A percentile compares a stretch with the other conserved stretches of the same genome.
These are phyloP conservation scores for Pinus albicaulis DNA, from an alignment of 75 land plant species.

Conservation along the genomic window DNA sequence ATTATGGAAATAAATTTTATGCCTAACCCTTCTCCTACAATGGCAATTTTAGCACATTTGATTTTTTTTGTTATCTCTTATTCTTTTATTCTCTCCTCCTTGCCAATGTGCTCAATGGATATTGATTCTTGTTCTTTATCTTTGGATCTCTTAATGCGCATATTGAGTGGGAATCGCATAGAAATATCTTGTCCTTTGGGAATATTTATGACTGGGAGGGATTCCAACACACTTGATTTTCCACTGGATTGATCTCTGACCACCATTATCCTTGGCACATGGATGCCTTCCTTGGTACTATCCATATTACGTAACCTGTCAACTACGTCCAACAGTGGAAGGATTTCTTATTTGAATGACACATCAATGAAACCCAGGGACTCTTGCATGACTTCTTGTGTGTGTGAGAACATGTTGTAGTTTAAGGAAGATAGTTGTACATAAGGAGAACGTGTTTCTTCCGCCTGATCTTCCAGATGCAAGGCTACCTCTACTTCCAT, in stretches of 20 bases:
- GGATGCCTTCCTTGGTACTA: constrained; percentile 52
- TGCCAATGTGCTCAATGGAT: constrained; percentile 19
- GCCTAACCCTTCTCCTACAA: constrained; percentile 39
- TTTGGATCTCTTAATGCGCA: constrained; percentile 39
- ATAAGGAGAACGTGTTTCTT: no score
- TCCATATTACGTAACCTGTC: constrained; percentile 46
- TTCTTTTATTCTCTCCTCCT: constrained; percentile 13
- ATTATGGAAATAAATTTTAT: constrained; percentile 39
- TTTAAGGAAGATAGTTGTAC: no score
- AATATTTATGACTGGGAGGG: constrained; percentile 45
- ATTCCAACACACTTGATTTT: constrained; percentile 72
- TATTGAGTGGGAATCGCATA: constrained; percentile 56
- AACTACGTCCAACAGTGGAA: constrained; percentile 51
- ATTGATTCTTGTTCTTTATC: background rate
- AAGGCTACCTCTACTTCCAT: no score
- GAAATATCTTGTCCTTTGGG: constrained; percentile 62
- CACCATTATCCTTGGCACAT: constrained; percentile 64
- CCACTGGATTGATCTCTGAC: constrained; percentile 72
- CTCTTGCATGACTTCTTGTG: no score
- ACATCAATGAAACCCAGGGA: no score
- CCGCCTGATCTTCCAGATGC: no score
- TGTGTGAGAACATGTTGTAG: no score
- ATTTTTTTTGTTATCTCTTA: constrained; percentile 25
- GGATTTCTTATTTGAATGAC: constrained; percentile 29
- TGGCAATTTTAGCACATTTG: constrained; percentile 24